A percentile compares a stretch with the other conserved stretches of the same genome.
phyloP scores from a whole-genome alignment of 1,139 yeast genomes.

The Geotrichum reessii region DNA sequence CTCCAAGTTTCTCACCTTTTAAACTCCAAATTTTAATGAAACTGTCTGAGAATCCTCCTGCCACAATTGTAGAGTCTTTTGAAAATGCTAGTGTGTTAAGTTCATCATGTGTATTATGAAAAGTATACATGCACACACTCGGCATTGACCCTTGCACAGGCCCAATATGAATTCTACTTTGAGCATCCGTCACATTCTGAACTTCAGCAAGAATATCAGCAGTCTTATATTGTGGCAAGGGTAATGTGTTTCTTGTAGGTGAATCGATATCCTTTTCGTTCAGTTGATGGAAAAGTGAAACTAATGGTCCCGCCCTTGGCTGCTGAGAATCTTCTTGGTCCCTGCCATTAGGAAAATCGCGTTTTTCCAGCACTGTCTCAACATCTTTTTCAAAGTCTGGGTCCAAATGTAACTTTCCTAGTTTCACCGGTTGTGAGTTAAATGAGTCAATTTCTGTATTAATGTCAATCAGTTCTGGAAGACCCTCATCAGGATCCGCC shows the following conservation, averaged over 20 bases:
- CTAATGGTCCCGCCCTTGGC: slow-evolving; percentile 34
- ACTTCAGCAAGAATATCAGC: slow-evolving; percentile 76
- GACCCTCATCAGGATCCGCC: slow-evolving; percentile 59
- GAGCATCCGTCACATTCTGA: slow-evolving; percentile 71
- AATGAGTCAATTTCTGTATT: slow-evolving; percentile 41
- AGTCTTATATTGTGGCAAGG: slow-evolving; percentile 78
- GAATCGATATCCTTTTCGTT: slow-evolving; percentile 51
- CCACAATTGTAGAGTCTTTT: slow-evolving; percentile 78
- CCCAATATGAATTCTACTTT: slow-evolving; percentile 62
- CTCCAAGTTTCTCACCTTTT: slow-evolving; percentile 77
- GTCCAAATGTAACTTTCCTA: slow-evolving; percentile 82
- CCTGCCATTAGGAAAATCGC: slow-evolving; percentile 49
- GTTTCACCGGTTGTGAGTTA: slow-evolving; percentile 65
- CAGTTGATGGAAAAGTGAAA: slow-evolving; percentile 44
- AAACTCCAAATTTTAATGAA: slow-evolving; percentile 87
- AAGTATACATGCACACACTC: slow-evolving; percentile 95
- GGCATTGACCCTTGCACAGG: slow-evolving; percentile 78
- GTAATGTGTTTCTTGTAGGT: slow-evolving; percentile 69
- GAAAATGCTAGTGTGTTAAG: slow-evolving; percentile 80
- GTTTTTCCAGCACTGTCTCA: slow-evolving; percentile 72
- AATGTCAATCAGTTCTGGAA: slow-evolving; percentile 48
- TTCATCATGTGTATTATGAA: slow-evolving; percentile 89
- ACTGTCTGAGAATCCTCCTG: slow-evolving; percentile 92
- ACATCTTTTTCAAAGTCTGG: slow-evolving; percentile 80
- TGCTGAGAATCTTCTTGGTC: slow-evolving; percentile 19